Conservation (phyloP, 306 rosid genomes). For the Cyclanthera cordifolia region DNA sequence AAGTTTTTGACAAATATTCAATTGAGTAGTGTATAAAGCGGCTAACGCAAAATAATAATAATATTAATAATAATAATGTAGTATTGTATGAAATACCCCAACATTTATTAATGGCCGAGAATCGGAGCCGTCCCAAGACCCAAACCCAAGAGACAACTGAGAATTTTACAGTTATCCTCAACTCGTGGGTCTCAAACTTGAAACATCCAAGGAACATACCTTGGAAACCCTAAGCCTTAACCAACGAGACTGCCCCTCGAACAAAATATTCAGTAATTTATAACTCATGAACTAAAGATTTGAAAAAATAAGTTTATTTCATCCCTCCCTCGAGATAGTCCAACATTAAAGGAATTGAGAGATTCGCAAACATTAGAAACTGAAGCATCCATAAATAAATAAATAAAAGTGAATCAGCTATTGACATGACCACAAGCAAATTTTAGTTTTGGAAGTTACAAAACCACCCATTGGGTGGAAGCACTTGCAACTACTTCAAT, state of each 20-base stretch:
- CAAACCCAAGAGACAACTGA: too few relatives aligned
- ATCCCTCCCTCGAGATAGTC: not conserved
- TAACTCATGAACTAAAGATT: not conserved
- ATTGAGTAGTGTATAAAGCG: not conserved
- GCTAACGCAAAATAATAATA: not conserved
- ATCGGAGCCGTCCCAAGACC: too few relatives aligned
- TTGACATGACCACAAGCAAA: not conserved
- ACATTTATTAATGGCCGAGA: too few relatives aligned
- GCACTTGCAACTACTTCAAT: not conserved
- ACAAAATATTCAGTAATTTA: not conserved
- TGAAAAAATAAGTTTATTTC: not conserved
- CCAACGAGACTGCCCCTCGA: too few relatives aligned
- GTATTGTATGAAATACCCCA: not conserved
- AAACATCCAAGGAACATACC: too few relatives aligned
- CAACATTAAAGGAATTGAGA: not conserved
- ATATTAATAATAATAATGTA: too few relatives aligned
- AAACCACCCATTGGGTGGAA: not conserved
- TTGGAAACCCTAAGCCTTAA: too few relatives aligned
- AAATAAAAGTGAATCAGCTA: not conserved
- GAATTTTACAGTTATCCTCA: too few relatives aligned
- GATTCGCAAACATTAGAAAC: not conserved
- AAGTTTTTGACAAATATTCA: not conserved
- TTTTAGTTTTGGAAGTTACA: not conserved
- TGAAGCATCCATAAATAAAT: not conserved
- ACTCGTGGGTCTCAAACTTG: too few relatives aligned